Evolutionary conservation across 306 rosid species (phyloP), one percentile per base, ranked within the genome.

Genomic region (Sindora glabra): DNA sequence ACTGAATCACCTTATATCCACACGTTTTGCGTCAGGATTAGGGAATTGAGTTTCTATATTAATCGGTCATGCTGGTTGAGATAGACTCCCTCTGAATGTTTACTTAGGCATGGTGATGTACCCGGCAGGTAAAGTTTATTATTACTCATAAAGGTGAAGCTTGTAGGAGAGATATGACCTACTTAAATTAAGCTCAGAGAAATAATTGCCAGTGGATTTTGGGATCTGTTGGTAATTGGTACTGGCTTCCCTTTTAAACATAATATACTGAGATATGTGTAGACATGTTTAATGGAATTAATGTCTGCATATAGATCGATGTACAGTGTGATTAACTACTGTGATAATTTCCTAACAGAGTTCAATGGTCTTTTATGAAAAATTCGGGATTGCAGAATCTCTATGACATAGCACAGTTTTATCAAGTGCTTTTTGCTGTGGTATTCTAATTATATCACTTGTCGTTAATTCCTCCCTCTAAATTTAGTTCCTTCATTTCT

Each of bases 51-150:
- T n/a, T n/a, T n/a, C n/a, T n/a, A n/a, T n/a, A n/a, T n/a, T n/a
- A 85, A 90, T 96, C 74, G 96, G 97, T 48, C 91, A 95, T 64
- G 97, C 96, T 59, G 97, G 97, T 44, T 82, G 97, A 48, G 97
- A 91, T 79, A 96, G 96, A 45, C 96, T 87, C 56, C 96, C 91
- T 87, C 97, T 50, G 96, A 91, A 77, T 91, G 97, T 79, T 59
- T 91, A 27, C 86, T 91, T 25, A 77, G 97, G 65, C 86, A 96
- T 16, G 96, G 75, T 64, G 97, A 91, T 74, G 96, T 83, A 68
- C 77, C 4, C 87, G 91, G 64, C 96, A 91, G 95, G 97, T 85
- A 62, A 58, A 72, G 22, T 37, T 53, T 65, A 24, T 37, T 33
- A 27, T 68, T 39, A 62, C 37, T 11, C 16, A 10, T 13, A 57